These are phyloP conservation scores for Phaeoacremonium minimum DNA, from an alignment of 2,329 filamentous ascomycete genomes.

Conservation along the genomic window DNA sequence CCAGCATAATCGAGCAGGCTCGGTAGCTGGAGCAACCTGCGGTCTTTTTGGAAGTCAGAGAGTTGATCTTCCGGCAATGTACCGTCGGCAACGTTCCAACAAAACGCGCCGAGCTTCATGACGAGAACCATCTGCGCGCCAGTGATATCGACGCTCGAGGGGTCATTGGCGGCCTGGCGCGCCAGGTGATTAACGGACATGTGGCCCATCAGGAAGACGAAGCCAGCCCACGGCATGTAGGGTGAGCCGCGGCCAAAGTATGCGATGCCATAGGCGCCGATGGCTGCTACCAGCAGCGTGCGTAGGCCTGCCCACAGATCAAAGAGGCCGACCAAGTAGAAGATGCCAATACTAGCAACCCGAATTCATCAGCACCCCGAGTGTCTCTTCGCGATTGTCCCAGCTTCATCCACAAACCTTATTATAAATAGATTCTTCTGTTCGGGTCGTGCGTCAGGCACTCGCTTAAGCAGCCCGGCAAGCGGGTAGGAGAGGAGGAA, in stretches of 20 bases:
- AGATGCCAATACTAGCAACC: constrained; percentile 63
- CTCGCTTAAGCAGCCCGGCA: constrained; percentile 79
- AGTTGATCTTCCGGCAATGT: constrained; percentile 73
- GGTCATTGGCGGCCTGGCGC: constrained; percentile 67
- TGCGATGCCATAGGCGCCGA: constrained; percentile 78
- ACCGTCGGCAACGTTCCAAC: constrained; percentile 97
- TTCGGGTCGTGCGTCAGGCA: constrained; percentile 79
- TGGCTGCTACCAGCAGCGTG: constrained; percentile 75
- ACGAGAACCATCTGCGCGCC: constrained; percentile 97
- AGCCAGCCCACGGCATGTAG: constrained; percentile 97
- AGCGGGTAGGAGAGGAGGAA: constrained; percentile 92
- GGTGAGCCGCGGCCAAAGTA: constrained; percentile 73
- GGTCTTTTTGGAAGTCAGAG: constrained; percentile 82
- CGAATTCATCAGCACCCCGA: not conserved
- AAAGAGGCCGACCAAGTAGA: constrained; percentile 92
- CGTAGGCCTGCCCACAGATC: constrained; percentile 82
- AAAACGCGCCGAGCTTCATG: constrained; percentile 96
- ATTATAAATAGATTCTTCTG: constrained; percentile 89
- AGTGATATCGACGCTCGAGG: constrained; percentile 76
- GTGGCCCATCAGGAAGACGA: constrained; percentile 91
- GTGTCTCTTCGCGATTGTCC: not conserved
- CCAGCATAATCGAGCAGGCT: constrained; percentile 75
- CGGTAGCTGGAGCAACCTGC: constrained; percentile 72
- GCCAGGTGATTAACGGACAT: constrained; percentile 87
- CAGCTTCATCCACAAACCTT: constrained; percentile 51